These are phyloP conservation scores for Rhizopus sp. DNA, from an alignment of 371 early-diverging fungal genomes.

Conservation along the genomic window DNA sequence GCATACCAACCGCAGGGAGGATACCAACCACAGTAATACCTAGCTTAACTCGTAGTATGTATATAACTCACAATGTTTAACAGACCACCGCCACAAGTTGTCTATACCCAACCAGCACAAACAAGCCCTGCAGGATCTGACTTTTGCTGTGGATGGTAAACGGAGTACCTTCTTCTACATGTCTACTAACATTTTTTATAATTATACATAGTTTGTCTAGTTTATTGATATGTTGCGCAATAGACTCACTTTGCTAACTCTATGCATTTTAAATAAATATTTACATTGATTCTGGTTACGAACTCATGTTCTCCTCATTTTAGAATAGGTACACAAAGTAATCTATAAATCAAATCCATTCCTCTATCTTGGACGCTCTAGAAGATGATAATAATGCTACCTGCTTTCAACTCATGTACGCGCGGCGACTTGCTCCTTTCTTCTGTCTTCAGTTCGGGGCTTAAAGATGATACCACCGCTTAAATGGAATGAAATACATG, in stretches of 20 bases:
- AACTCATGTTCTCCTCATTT: neutral
- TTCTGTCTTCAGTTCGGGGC: no score
- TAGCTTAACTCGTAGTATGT: neutral
- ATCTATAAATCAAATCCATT: no score
- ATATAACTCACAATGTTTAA: neutral
- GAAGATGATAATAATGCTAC: no score
- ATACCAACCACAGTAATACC: constrained; percentile 11
- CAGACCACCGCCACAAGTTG: constrained; percentile 14
- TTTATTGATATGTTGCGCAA: constrained; percentile 15
- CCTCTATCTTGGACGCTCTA: no score
- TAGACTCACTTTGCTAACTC: constrained; percentile 3
- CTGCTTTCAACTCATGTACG: no score
- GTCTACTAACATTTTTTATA: neutral
- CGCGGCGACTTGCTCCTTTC: no score
- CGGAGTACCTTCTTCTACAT: neutral
- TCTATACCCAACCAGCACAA: constrained; percentile 8
- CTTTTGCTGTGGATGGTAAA: constrained; percentile 20
- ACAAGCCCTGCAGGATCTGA: neutral
- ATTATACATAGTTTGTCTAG: constrained; percentile 4
- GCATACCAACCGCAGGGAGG: constrained; percentile 5
- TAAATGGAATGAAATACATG: no score
- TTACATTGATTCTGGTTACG: neutral
- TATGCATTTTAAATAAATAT: neutral
- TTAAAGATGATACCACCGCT: no score
- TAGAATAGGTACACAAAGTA: no score